phyloP scores from a whole-genome alignment of 192 early-diverging fungal species.

The Linderina pennispora region DNA sequence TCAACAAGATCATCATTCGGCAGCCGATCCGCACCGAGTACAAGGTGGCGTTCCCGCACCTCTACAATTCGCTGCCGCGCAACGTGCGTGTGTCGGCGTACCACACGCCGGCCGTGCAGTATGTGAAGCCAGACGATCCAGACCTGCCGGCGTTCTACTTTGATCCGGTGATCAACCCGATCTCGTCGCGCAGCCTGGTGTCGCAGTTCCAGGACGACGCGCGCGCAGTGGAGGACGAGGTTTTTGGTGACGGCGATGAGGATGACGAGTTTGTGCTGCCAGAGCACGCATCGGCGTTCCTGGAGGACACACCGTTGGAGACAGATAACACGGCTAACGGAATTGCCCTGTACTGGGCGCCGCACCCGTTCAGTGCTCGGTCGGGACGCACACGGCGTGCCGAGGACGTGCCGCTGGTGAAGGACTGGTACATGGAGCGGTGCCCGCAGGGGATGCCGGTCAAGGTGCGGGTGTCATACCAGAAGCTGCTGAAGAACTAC shows the following conservation, averaged over 20 bases:
- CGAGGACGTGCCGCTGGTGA: slow-evolving; percentile 89
- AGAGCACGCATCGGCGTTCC: slow-evolving; percentile 66
- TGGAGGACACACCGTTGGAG: slow-evolving; percentile 68
- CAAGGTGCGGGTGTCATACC: slow-evolving; percentile 98
- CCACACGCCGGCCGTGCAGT: slow-evolving; percentile 87
- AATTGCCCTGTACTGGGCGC: slow-evolving; percentile 96
- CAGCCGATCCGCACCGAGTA: slow-evolving; percentile 98
- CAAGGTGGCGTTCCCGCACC: slow-evolving; percentile 96
- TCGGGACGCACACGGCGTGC: slow-evolving; percentile 88
- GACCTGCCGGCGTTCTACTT: slow-evolving; percentile 98
- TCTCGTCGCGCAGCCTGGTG: slow-evolving; percentile 49
- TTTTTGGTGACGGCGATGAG: slow-evolving; percentile 63
- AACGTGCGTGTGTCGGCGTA: slow-evolving; percentile 90
- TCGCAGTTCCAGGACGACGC: slow-evolving; percentile 64
- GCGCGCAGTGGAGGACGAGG: slow-evolving; percentile 69
- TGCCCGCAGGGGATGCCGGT: slow-evolving; percentile 88
- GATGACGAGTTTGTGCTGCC: slow-evolving; percentile 73
- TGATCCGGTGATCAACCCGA: slow-evolving; percentile 97
- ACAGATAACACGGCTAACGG: slow-evolving; percentile 91
- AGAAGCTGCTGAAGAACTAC: slow-evolving; percentile 95
- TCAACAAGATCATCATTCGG: slow-evolving; percentile 99
- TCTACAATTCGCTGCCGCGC: slow-evolving; percentile 96
- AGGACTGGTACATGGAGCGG: slow-evolving; percentile 98
- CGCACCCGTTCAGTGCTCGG: slow-evolving; percentile 92
- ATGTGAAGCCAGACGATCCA: slow-evolving; percentile 84